A percentile compares a stretch with the other conserved stretches of the same genome.
Conservation (phyloP, 805 yeast genomes). For the Yamadazyma akitaensis region DNA sequence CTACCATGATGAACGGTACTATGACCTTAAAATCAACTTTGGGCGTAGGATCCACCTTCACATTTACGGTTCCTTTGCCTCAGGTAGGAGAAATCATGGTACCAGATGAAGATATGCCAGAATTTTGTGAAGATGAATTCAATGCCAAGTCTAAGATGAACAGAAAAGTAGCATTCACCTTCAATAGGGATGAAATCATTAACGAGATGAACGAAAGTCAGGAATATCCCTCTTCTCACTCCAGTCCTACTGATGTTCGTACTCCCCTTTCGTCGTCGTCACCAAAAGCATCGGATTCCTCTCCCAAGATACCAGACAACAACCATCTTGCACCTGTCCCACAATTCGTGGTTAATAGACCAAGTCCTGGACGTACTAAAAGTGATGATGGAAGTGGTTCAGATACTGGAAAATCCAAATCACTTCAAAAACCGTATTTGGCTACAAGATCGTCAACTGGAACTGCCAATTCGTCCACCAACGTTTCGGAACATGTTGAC, state of each 20-base stretch:
- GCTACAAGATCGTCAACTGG: constrained; percentile 50
- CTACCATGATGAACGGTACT: constrained; percentile 86
- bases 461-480: constrained; percentile 40
- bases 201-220: constrained; percentile 3
- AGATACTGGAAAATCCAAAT: not conserved
- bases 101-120: constrained; percentile 32
- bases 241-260: not conserved
- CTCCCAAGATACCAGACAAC: not conserved
- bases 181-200: constrained; percentile 9
- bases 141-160: constrained; percentile 51
- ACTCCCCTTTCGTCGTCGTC: constrained; percentile 5
- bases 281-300: not conserved
- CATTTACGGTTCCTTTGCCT: constrained; percentile 71
- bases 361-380: constrained; percentile 2
- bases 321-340: not conserved
- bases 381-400: constrained; percentile 5
- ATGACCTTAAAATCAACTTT: constrained; percentile 68
- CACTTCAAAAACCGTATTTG: constrained; percentile 40
- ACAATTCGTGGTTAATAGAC: not conserved
- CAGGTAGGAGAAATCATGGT: constrained; percentile 57
- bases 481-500: constrained; percentile 9
- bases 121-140: constrained; percentile 64
- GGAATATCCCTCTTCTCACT: not conserved
- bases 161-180: constrained; percentile 46
- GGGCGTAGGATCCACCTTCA: constrained; percentile 83